Conservation (phyloP, 73 alveolate species). For the Blepharisma stoltei region DNA sequence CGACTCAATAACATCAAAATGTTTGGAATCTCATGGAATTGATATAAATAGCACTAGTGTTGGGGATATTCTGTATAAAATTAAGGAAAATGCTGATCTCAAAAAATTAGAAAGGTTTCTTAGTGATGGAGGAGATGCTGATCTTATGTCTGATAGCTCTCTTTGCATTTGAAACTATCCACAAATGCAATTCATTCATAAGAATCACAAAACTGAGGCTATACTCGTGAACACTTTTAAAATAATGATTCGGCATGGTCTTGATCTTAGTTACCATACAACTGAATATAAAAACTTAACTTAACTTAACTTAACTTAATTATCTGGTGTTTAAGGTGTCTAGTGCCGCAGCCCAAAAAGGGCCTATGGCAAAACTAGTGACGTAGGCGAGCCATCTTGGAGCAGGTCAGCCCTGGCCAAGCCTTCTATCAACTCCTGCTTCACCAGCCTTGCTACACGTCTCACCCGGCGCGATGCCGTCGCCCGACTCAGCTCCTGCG, state of each 20-base stretch:
- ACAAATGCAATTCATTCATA: background rate
- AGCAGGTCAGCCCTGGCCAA: too few species aligned
- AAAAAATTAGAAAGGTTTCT: background rate
- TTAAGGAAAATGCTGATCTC: background rate
- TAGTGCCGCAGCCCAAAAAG: too few species aligned
- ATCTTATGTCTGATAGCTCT: background rate
- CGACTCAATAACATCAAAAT: background rate
- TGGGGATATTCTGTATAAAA: slow-evolving; percentile 6
- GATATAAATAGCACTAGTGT: background rate
- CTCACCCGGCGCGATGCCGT: too few species aligned
- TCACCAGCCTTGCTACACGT: too few species aligned
- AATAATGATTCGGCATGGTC: background rate
- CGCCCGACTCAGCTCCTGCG: too few species aligned
- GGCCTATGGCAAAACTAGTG: too few species aligned
- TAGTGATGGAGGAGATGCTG: background rate
- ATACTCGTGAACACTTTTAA: background rate
- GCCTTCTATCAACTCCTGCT: too few species aligned
- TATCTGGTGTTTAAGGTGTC: too few species aligned
- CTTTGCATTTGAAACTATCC: too few species aligned
- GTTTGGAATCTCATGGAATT: background rate
- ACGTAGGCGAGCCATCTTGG: too few species aligned
- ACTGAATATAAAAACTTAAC: background rate
- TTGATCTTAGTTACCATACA: background rate
- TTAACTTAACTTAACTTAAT: too few species aligned
- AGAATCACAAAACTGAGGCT: background rate